These are phyloP conservation scores for Roridomyces roridus DNA, from an alignment of 768 basidiomycete species.

Conservation along the genomic window DNA sequence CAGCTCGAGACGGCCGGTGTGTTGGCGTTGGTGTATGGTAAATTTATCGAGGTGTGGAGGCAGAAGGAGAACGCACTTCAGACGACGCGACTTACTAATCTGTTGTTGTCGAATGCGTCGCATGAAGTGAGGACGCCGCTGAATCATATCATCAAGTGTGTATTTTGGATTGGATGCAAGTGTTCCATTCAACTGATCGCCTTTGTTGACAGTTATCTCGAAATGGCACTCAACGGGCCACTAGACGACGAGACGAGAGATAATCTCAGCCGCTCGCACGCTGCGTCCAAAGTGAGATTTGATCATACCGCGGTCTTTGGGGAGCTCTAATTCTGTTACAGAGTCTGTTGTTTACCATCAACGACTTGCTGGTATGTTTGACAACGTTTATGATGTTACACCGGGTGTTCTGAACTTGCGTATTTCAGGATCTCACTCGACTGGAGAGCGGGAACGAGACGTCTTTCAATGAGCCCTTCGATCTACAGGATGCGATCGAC, in stretches of 20 bases:
- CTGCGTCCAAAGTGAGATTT: conserved; percentile 67
- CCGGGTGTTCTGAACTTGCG: neutral
- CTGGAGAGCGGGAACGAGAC: conserved; percentile 79
- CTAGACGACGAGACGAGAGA: conserved; percentile 76
- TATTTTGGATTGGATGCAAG: neutral
- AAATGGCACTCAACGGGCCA: conserved; percentile 79
- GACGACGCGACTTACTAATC: conserved; percentile 73
- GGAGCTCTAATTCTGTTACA: conserved; percentile 25
- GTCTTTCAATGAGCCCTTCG: conserved; percentile 78
- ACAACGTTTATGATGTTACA: neutral
- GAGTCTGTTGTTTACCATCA: conserved; percentile 83
- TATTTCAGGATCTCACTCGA: conserved; percentile 68
- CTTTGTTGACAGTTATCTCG: conserved; percentile 60
- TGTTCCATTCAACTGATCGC: neutral
- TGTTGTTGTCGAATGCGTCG: conserved; percentile 80
- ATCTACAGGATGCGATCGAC: conserved; percentile 62
- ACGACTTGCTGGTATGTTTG: conserved; percentile 67
- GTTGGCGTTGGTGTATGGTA: conserved; percentile 53
- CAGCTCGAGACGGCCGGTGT: conserved; percentile 85
- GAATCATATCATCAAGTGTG: conserved; percentile 84
- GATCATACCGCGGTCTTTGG: neutral
- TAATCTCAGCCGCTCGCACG: conserved; percentile 73
- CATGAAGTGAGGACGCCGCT: conserved; percentile 84
- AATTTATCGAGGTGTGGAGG: conserved; percentile 89
- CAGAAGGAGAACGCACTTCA: conserved; percentile 79